Conservation (phyloP, 179 eudicot genomes). For the Heliamphora pulchella region DNA sequence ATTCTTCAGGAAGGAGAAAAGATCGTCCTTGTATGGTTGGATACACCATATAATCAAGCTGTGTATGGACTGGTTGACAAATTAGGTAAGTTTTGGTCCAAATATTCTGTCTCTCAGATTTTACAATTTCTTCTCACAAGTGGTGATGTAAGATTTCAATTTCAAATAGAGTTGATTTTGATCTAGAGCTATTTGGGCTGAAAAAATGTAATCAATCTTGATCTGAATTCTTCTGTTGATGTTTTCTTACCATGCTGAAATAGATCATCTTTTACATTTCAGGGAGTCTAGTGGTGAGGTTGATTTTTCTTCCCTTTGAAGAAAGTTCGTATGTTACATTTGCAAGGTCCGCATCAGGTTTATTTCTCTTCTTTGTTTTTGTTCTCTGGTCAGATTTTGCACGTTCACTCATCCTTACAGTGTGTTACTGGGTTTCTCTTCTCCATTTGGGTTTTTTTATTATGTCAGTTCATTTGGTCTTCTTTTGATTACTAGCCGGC, state of each 20-base stretch:
- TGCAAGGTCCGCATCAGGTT: slow-evolving; percentile 99
- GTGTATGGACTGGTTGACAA: slow-evolving; percentile 97
- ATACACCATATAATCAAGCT: slow-evolving; percentile 96
- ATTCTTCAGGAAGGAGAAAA: slow-evolving; percentile 99
- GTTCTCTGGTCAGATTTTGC: neutral
- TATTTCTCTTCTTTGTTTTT: slow-evolving; percentile 23
- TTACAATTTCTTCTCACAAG: neutral
- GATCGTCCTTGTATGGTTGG: slow-evolving; percentile 95
- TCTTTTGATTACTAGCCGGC: neutral
- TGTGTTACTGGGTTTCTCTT: neutral
- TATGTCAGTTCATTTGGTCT: neutral
- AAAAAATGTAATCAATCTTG: neutral
- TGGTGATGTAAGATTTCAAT: neutral
- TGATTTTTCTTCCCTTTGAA: slow-evolving; percentile 95
- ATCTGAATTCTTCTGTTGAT: neutral
- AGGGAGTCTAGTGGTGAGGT: slow-evolving; percentile 98
- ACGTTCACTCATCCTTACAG: slow-evolving; percentile 1
- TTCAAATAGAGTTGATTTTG: slow-evolving; percentile 1
- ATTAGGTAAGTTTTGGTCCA: slow-evolving; percentile 50
- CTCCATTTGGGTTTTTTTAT: neutral
- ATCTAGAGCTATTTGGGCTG: neutral
- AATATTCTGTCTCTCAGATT: slow-evolving; percentile 13
- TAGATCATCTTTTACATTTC: slow-evolving; percentile 23
- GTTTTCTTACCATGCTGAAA: slow-evolving; percentile 12
- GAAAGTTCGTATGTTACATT: slow-evolving; percentile 91